phyloP scores from a whole-genome alignment of 176 grass and related monocot genomes.

The Carex cristatella region DNA sequence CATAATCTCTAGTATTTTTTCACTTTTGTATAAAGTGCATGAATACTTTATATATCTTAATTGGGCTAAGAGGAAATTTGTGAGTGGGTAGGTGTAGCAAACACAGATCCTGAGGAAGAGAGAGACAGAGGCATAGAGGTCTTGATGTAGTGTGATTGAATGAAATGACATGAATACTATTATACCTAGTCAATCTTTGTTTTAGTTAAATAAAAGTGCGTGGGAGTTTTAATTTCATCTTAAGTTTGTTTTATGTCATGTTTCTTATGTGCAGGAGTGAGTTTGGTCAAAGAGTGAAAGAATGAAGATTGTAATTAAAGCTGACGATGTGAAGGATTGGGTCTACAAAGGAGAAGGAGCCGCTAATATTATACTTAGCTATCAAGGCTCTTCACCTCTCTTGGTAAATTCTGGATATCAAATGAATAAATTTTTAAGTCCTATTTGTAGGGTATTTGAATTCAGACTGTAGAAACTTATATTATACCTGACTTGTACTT shows the following conservation, averaged over 20 bases:
- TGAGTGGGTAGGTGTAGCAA: neutral
- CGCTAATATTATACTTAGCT: slow-evolving; percentile 82
- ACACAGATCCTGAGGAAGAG: neutral
- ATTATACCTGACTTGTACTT: neutral
- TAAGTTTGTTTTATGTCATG: neutral
- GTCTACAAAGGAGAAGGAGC: slow-evolving; percentile 90
- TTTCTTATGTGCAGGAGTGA: neutral
- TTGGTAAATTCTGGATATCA: slow-evolving; percentile 38
- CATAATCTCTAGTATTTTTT: neutral
- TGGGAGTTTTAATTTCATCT: neutral
- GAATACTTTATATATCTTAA: neutral
- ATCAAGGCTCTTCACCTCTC: slow-evolving; percentile 48
- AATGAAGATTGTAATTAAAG: slow-evolving; percentile 43
- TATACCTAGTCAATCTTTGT: neutral
- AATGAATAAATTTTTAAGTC: neutral
- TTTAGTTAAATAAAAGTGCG: neutral
- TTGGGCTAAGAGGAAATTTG: neutral
- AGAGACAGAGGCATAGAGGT: neutral
- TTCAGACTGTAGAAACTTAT: neutral
- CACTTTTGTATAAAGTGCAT: neutral
- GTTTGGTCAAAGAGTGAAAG: neutral
- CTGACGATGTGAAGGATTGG: slow-evolving; percentile 55
- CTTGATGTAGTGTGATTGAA: neutral
- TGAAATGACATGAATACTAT: neutral
- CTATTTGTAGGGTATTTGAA: no score